Evolutionary conservation across 2,329 filamentous ascomycete species (phyloP), one percentile per base, ranked within the genome.

Genomic region (Aspergillus sp.): DNA sequence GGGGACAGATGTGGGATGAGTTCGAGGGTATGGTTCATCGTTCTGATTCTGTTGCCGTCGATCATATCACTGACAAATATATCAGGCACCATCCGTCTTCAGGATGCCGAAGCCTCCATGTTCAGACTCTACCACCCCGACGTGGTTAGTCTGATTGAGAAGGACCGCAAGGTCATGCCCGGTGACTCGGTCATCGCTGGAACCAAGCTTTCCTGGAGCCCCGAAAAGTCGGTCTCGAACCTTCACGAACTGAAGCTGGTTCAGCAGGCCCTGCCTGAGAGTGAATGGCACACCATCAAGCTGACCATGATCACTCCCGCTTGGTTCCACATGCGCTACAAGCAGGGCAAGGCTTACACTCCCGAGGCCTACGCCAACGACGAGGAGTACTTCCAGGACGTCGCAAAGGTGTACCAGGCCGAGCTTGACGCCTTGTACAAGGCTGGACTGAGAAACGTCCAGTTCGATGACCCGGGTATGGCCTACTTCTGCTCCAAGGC

Each of bases 111-210:
- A n/a, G 62, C 67, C 6, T 68, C 67, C 7, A 68, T 69, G 65
- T 70, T 70, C 62, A 57, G 68, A 49, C 64, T 70, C 8, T 70
- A 70, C 57, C 68, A 70, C 47, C 68, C 68, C 7, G 68, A 70
- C 32, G 67, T 70, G 5, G 68, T 70, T 23, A 68, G 67, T 56
- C 56, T 70, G 32, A 69, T 70, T 17, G 68, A 69, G 32, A 64
- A 68, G 54, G 68, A 66, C 56, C 62, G 64, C 27, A 68, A 70
- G 59, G 68, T 70, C 17, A 70, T 70, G 67, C 68, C 68, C 1
- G 67, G 68, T 25, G 68, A 70, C 57, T 69, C 67, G 5, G 67
- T 70, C 5, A 70, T 70, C 48, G 68, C 68, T 1, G 68, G 64
- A 15, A 61, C 62, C 10, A 70, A 70, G 59, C 61, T 70, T 1